Conservation (phyloP, 306 rosid genomes). For the Spatholobus suberectus region DNA sequence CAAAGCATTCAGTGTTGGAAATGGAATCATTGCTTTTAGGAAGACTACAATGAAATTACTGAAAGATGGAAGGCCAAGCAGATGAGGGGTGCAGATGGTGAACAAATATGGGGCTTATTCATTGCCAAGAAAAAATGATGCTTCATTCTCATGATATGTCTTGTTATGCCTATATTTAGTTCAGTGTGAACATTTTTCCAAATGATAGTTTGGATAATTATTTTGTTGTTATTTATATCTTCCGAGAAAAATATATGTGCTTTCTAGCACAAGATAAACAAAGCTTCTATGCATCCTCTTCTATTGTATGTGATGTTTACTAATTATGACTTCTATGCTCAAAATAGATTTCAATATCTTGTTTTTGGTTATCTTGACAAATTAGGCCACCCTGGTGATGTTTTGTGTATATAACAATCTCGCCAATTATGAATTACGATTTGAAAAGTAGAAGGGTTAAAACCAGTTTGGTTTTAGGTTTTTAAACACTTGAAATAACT, state of each 20-base stretch:
- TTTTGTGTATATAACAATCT: neutral
- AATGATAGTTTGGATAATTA: conserved; percentile 17
- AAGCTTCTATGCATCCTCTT: conserved; percentile 24
- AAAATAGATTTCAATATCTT: neutral
- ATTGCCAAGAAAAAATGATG: conserved; percentile 75
- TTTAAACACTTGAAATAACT: no score
- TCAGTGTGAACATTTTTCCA: neutral
- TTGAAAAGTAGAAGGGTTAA: neutral
- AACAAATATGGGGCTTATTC: conserved; percentile 75
- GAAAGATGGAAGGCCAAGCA: conserved; percentile 71
- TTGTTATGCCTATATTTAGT: conserved; percentile 9
- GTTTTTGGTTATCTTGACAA: neutral
- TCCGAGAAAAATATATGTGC: neutral
- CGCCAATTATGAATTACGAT: neutral
- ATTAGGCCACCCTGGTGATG: neutral
- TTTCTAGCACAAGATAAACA: neutral
- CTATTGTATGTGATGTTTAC: neutral
- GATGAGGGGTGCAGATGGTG: conserved; percentile 61
- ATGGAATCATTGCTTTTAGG: conserved; percentile 44
- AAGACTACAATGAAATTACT: conserved; percentile 60
- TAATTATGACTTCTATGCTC: neutral
- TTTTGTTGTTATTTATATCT: conserved; percentile 7
- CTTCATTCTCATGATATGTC: conserved; percentile 10
- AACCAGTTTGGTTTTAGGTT: neutral
- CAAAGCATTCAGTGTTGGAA: conserved; percentile 11